Percentiles rank a stretch among this genome's conserved stretches.
Conservation (phyloP, 805 yeast species). For the Pichia cabralensis region DNA sequence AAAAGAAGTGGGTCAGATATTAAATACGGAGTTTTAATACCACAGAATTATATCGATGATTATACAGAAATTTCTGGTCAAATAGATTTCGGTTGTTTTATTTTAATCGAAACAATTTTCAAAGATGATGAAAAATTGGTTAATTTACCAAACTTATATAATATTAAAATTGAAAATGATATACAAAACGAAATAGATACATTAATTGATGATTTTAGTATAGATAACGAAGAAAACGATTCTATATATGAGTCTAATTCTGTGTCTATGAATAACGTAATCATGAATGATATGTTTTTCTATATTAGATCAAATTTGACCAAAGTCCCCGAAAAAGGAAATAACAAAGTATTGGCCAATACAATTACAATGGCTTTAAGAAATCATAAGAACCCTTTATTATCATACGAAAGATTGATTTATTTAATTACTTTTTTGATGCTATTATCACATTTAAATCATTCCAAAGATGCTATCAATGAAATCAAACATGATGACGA, state of each 20-base stretch:
- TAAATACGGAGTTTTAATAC: constrained; percentile 10
- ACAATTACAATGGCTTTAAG: background rate
- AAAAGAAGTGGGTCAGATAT: constrained; percentile 29
- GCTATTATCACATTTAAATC: background rate
- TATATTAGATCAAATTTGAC: background rate
- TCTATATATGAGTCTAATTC: constrained; percentile 6
- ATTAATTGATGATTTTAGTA: constrained; percentile 28
- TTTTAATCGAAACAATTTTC: constrained; percentile 53
- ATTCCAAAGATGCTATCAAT: background rate
- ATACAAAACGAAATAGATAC: constrained; percentile 37
- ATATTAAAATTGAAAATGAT: constrained; percentile 23
- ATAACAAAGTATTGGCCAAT: constrained; percentile 11
- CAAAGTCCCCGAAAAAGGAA: constrained; percentile 8
- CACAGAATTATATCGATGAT: constrained; percentile 17
- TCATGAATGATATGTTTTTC: constrained; percentile 4
- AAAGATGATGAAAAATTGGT: constrained; percentile 50
- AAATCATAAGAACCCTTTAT: constrained; percentile 1
- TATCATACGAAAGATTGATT: constrained; percentile 4
- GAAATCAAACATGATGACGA: too few species aligned
- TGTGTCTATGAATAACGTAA: constrained; percentile 1
- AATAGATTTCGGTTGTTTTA: constrained; percentile 30
- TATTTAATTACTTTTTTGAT: constrained; percentile 3
- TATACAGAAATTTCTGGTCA: constrained; percentile 13
- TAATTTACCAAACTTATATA: constrained; percentile 33
- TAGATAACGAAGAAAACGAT: constrained; percentile 14